Evolutionary conservation across 163 green algal genomes (phyloP), one percentile per base, ranked within the genome.

Genomic region (Scenedesmus sp.): DNA sequence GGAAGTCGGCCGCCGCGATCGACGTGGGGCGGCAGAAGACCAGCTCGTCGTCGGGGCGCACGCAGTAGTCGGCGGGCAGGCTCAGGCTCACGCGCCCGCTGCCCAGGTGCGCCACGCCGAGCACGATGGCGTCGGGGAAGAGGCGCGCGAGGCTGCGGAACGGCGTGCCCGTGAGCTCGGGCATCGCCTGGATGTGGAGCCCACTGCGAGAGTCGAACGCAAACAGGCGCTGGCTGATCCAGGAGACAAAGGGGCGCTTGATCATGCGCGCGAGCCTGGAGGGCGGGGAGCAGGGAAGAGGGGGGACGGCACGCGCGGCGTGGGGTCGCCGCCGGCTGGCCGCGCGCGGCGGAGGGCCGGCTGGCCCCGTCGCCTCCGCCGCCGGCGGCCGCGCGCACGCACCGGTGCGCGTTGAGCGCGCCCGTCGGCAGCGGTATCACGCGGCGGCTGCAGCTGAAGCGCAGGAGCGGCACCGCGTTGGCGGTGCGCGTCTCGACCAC

Each of bases 401-500:
- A n/a, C 72, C 72, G 53, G 2, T 63, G 47, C 10, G 80, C 80
- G 50, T 85, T 85, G 45, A 85, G 62, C 22, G 79, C 65, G 9
- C 42, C 56, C 5, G 80, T 80, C 10, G 80, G 80, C 65, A 85
- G 26, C 6, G 80, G 44, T 4, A 73, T 36, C 11, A 78, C 77
- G 20, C 66, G 63, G 57, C 60, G 71, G 77, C 77, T 79, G 66
- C 77, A 83, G 44, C 56, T 60, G 77, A 57, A 83, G 56, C 42
- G 50, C 66, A 83, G 66, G 47, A 78, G 51, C 7, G 77, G 66
- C 66, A 83, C 50, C 15, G 58, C 57, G 39, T 78, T 83, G 17
- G 28, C 42, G 14, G 77, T 83, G 29, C 62, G 77, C 48, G 66
- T 77, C 77, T 83, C 66, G 57, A 78, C 77, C 31, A 83, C 66